phyloP scores from a whole-genome alignment of 1,139 yeast genomes.

The Protomyces inundatus region DNA sequence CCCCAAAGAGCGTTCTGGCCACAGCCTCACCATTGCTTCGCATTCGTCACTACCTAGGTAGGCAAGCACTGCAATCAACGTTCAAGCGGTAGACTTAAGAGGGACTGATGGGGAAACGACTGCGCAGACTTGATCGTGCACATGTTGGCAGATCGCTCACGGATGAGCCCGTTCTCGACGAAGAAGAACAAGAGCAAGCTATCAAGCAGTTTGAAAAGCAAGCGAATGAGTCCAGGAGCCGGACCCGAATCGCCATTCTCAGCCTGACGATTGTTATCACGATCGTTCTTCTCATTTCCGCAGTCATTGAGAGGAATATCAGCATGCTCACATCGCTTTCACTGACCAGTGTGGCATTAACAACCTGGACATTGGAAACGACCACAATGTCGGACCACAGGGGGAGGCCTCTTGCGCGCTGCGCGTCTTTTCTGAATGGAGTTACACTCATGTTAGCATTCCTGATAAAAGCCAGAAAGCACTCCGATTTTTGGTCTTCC shows the following conservation, averaged over 20 bases:
- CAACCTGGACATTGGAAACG: not conserved
- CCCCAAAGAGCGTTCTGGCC: too few relatives aligned
- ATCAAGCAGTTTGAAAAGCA: not conserved
- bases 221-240: not conserved
- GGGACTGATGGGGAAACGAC: not conserved
- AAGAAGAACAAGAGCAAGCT: conserved; percentile 8
- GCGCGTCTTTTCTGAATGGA: not conserved
- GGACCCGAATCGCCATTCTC: too few relatives aligned
- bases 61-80: too few relatives aligned
- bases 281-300: too few relatives aligned
- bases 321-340: not conserved
- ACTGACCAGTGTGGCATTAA: conserved; percentile 8
- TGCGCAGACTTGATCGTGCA: not conserved
- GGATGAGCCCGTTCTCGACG: conserved; percentile 4
- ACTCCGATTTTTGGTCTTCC: too few relatives aligned
- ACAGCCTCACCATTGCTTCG: too few relatives aligned
- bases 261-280: too few relatives aligned
- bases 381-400: not conserved
- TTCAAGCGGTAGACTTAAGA: too few relatives aligned
- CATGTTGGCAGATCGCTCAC: not conserved
- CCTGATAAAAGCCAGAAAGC: too few relatives aligned
- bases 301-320: not conserved
- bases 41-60: too few relatives aligned
- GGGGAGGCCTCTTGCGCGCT: conserved; percentile 4
- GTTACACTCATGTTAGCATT: not conserved